Evolutionary conservation across 352 stramenopile species (phyloP).

Genomic region (Phytophthora pistaciae): DNA sequence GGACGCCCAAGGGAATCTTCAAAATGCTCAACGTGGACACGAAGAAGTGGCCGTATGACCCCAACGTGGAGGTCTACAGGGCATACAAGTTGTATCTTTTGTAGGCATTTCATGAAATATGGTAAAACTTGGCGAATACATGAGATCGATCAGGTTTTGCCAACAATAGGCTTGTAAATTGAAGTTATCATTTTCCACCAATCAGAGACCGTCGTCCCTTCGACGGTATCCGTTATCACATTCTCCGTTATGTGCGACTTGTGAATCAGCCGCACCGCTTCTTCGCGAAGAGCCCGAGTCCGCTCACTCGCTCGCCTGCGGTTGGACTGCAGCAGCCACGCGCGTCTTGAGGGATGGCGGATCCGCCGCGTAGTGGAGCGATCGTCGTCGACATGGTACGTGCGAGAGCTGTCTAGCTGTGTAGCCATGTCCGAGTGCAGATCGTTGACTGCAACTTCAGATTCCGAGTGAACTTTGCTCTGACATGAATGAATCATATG

Average conservation of each 20-base stretch:
- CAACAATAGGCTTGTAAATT: too few species aligned
- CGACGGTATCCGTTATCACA: neutral
- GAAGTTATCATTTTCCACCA: neutral
- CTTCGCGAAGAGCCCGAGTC: neutral
- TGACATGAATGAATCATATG: neutral
- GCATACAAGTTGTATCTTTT: neutral
- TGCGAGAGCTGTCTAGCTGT: neutral
- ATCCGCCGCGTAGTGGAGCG: neutral
- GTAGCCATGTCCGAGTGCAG: neutral
- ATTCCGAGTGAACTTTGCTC: conserved; percentile 15
- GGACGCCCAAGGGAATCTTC: neutral
- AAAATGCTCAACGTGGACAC: neutral
- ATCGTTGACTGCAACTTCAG: conserved; percentile 14
- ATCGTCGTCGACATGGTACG: conserved; percentile 10
- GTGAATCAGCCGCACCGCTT: neutral
- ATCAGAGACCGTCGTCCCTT: neutral
- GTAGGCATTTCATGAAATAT: neutral
- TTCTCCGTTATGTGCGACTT: neutral
- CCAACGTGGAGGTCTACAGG: neutral
- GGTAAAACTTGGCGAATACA: too few species aligned
- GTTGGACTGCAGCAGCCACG: neutral
- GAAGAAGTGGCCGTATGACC: neutral
- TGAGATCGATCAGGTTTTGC: too few species aligned
- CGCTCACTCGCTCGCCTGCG: neutral
- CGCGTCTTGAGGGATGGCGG: conserved; percentile 1